A percentile compares a stretch with the other conserved stretches of the same genome.
Evolutionary conservation across 306 rosid species (phyloP).

Genomic region (Rosa rugosa): DNA sequence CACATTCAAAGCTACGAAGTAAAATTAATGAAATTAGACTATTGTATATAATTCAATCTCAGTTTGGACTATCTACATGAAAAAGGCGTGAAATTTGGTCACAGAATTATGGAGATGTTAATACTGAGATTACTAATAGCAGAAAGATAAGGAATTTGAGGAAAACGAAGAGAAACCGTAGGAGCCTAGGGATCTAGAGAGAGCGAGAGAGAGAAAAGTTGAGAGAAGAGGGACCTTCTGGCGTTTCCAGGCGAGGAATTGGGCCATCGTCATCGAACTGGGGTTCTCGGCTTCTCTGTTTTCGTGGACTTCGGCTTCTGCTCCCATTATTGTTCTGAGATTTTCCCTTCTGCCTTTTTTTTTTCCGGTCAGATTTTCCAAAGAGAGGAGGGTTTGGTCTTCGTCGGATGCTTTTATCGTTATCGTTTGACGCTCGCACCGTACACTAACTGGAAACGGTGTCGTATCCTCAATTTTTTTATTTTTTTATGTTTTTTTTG

Average conservation of each 20-base stretch:
- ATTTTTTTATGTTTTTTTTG: too few relatives aligned
- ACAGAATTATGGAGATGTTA: too few relatives aligned
- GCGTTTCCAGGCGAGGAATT: conserved; percentile 84
- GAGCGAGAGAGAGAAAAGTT: neutral
- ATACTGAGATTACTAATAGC: too few relatives aligned
- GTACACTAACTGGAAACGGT: too few relatives aligned
- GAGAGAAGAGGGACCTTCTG: conserved; percentile 51
- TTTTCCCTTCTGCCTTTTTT: neutral
- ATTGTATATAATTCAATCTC: too few relatives aligned
- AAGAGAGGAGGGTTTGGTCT: neutral
- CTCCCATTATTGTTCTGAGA: conserved; percentile 33
- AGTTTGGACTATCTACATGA: too few relatives aligned
- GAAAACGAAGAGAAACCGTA: neutral
- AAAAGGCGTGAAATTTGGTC: too few relatives aligned
- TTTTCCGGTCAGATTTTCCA: neutral
- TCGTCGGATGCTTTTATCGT: too few relatives aligned
- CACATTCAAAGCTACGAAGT: too few relatives aligned
- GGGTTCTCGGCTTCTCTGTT: conserved; percentile 37
- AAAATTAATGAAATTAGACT: too few relatives aligned
- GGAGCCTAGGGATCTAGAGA: neutral
- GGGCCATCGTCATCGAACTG: conserved; percentile 37
- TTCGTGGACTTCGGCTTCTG: conserved; percentile 33
- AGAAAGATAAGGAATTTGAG: neutral
- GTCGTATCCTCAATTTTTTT: too few relatives aligned
- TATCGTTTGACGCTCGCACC: neutral